Conservation (phyloP, 225 moss, liverwort and hornwort species). For the Asterella californica region DNA sequence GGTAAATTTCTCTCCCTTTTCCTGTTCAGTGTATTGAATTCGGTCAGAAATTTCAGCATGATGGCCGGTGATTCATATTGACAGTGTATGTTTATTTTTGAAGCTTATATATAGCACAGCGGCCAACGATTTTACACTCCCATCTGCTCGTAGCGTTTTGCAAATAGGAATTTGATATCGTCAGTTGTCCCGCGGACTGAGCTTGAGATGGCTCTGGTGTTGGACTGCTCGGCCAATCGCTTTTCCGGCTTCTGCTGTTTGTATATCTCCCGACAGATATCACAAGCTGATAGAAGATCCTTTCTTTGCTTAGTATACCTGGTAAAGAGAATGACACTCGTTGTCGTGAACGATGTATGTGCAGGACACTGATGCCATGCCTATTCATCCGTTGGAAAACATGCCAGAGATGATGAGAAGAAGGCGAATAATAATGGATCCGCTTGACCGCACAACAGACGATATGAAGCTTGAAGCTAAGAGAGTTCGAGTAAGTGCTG, state of each 20-base stretch:
- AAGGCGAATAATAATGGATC: conserved; percentile 51
- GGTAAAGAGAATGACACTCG: background rate
- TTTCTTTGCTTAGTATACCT: background rate
- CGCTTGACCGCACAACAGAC: conserved; percentile 59
- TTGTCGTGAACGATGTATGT: background rate
- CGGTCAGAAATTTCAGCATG: too few species aligned
- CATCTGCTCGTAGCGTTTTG: background rate
- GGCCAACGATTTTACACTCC: too few species aligned
- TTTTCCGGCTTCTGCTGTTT: background rate
- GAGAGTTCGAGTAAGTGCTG: conserved; percentile 54
- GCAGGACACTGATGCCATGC: conserved; percentile 98
- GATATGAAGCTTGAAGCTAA: conserved; percentile 58
- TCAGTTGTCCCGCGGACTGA: background rate
- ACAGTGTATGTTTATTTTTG: too few species aligned
- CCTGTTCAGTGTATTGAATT: background rate
- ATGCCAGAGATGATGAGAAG: conserved; percentile 96
- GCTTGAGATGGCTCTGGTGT: too few species aligned
- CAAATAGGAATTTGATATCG: background rate
- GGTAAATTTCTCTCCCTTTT: conserved; percentile 39
- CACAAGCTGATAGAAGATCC: background rate
- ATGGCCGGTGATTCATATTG: too few species aligned
- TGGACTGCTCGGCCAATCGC: too few species aligned
- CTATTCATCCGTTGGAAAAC: conserved; percentile 84
- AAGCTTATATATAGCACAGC: too few species aligned
- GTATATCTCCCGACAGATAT: background rate